Percentiles rank a stretch among this genome's conserved stretches.
Conservation (phyloP, 2,329 filamentous ascomycete species). For the Neurospora sp. region DNA sequence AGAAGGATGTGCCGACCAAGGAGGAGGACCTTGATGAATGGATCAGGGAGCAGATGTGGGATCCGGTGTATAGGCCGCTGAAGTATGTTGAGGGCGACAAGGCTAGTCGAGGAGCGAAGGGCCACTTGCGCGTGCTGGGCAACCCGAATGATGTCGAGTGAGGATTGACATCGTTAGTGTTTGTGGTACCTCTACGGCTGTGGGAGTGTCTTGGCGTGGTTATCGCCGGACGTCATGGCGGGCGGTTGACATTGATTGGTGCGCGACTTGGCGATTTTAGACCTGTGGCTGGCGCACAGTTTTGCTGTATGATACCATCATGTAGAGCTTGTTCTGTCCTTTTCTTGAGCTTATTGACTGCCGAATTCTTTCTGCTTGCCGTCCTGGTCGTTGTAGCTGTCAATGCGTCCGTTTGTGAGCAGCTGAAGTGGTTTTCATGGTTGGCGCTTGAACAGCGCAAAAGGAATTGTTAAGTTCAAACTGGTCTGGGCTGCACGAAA, state of each 20-base stretch:
- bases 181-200: neutral
- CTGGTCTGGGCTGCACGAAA: neutral
- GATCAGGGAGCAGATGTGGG: constrained; percentile 75
- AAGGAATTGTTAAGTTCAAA: neutral
- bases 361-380: neutral
- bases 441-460: neutral
- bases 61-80: constrained; percentile 56
- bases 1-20: constrained; percentile 51
- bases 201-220: neutral
- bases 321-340: neutral
- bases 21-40: constrained; percentile 53
- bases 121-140: constrained; percentile 42
- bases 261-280: neutral
- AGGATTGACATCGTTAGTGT: neutral
- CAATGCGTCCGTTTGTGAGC: neutral
- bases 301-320: neutral
- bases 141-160: constrained; percentile 21
- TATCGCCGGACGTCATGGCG: neutral
- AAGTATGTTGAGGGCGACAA: constrained; percentile 41
- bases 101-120: constrained; percentile 49
- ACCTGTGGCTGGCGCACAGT: neutral
- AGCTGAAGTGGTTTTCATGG: neutral
- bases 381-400: neutral
- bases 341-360: neutral
- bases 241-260: neutral